A percentile compares a stretch with the other conserved stretches of the same genome.
Conservation (phyloP, 305 asterid species). For the Fraxinus ornus region DNA sequence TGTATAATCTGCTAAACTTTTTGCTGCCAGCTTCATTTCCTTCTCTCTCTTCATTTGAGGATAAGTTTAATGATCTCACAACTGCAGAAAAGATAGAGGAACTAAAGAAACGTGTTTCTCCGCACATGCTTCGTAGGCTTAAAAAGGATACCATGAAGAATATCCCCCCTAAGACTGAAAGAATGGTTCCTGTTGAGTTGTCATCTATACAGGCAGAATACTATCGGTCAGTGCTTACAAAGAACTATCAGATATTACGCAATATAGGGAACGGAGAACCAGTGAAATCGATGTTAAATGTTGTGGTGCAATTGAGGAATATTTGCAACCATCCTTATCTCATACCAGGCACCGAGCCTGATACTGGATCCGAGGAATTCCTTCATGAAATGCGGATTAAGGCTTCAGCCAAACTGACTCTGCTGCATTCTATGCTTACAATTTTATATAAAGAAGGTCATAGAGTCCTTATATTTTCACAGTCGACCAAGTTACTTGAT, state of each 20-base stretch:
- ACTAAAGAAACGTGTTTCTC: not conserved
- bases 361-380: slow-evolving; percentile 76
- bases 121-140: not conserved
- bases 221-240: slow-evolving; percentile 59
- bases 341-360: slow-evolving; percentile 97
- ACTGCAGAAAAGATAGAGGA: not conserved
- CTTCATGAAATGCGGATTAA: slow-evolving; percentile 98
- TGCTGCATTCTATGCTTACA: slow-evolving; percentile 93
- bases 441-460: slow-evolving; percentile 78
- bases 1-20: not conserved
- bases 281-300: slow-evolving; percentile 92
- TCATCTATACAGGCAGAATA: not conserved
- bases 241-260: slow-evolving; percentile 88
- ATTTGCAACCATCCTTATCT: slow-evolving; percentile 99
- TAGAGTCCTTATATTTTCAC: slow-evolving; percentile 92
- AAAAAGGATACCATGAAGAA: not conserved
- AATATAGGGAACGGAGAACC: slow-evolving; percentile 90
- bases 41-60: not conserved
- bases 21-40: not conserved
- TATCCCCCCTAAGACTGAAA: not conserved
- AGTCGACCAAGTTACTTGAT: slow-evolving; percentile 95
- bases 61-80: not conserved
- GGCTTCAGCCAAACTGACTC: slow-evolving; percentile 92
- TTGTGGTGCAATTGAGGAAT: slow-evolving; percentile 92
- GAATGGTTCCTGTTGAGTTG: not conserved